Evolutionary conservation across 129 eudicot species (phyloP), one percentile per base, ranked within the genome.

Genomic region (Helianthus tuberosus): DNA sequence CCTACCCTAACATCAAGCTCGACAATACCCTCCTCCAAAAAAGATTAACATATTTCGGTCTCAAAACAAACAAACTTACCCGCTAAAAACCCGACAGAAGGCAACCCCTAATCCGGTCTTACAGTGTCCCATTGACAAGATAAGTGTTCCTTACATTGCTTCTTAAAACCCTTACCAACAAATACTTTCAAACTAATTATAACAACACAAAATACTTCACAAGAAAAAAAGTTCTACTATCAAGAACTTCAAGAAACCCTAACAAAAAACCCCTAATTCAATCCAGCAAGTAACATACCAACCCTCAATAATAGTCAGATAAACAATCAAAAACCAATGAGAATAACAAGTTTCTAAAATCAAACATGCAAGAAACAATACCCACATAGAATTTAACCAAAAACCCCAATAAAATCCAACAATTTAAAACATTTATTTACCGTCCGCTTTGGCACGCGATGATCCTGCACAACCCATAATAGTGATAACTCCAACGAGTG

Each of bases 401-500:
- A 50, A 65, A 53, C 27, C 59, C 49, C 44, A 43, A 66, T 14
- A 76, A 49, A 76, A 55, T 53, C 59, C 8, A 11, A 36, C 20
- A 46, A 43, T 6, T 15, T 46, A 44, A 27, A 76, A 76, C 11
- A n/a, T n/a, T n/a, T n/a, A 3, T 0, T 76, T 67, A 76, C 80
- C 80, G 68, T 76, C 74, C 69, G 43, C 75, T 77, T 77, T 77
- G 2, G 68, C 75, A 68, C 35, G 69, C 63, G 81, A 57, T 68
- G 81, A 77, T 77, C 81, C 81, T 29, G 70, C 75, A 77, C 75
- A 77, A 59, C 81, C 81, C 81, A 77, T 77, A 32, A 32, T 32
- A 55, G 2, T 23, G 72, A 35, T 9, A 50, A 46, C 78, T 50
- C 72, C 66, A 54, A 65, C 51, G 79, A 64, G 48, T 66, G 78